Base-by-base conservation (phyloP, 495 filamentous ascomycete species). In the Thermothielavioides terrestris region DNA sequence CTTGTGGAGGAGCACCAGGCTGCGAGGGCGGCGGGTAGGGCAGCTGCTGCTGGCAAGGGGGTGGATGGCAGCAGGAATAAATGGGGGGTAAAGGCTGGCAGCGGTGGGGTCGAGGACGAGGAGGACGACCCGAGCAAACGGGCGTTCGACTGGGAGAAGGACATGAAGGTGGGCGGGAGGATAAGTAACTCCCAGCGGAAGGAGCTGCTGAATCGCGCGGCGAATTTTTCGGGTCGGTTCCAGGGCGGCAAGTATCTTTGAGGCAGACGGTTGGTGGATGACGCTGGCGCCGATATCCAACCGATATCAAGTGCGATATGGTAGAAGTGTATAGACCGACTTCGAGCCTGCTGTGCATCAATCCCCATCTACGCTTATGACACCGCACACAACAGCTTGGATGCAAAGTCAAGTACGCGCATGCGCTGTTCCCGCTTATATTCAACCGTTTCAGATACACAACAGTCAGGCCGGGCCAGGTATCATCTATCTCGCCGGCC, bases 121-220 rank as follows among this genome's bases (percentile, higher is more conserved):
- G 78, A 92, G 25, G 91, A 98, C 71, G 90, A 98, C 64, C 92
- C 92, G 20, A 94, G 86, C 60, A 80, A 80, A 64, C 74, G 92
- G 52, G 83, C 81, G 8, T 98, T 96, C 72, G 89, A 96, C 69
- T 74, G 79, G 38, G 89, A 98, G 69, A 98, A 96, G 73, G 92
- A 98, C 67, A 92, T 98, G 76, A 84, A 78, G 39, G 71, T 83
- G 9, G 82, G 83, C 10, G 78, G 81, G 3, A 81, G 79, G 62
- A 77, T 96, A 34, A 83, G 82, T n/a, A 67, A 82, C 57, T 68
- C 77, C 17, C 80, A 94, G 73, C 81, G 82, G 53, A 81, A 76
- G 51, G 85, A 96, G 60, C 70, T 98, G 76, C 53, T 97, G 39
- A 83, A 81, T 38, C 81, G 81, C 57, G 88, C 91, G 9, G 78